Evolutionary conservation across 202 grass and related monocot species (phyloP).

Genomic region (Zizania palustris): DNA sequence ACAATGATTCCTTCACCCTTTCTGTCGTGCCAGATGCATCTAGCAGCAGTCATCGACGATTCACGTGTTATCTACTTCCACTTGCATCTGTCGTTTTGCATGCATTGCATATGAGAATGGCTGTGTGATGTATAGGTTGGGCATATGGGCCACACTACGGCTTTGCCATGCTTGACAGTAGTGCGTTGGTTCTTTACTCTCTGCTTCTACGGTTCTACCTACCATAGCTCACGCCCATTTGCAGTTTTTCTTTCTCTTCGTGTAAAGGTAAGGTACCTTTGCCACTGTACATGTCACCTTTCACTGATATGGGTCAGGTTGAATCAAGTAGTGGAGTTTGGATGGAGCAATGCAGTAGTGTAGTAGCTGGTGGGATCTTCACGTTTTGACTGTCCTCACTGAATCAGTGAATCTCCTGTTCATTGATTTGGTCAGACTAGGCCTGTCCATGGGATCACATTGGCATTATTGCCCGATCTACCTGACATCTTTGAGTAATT

Average conservation of each 20-base stretch:
- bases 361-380: conserved; percentile 34
- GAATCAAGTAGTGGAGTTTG: conserved; percentile 32
- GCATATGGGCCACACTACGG: conserved; percentile 31
- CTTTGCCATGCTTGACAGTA: conserved; percentile 26
- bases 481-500: conserved; percentile 10
- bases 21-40: conserved; percentile 8
- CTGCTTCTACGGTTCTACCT: conserved; percentile 16
- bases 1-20: conserved; percentile 37
- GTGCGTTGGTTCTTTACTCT: conserved; percentile 38
- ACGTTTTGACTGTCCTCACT: conserved; percentile 30
- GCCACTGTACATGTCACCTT: conserved; percentile 27
- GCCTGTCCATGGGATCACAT: conserved; percentile 21
- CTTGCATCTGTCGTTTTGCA: conserved; percentile 38
- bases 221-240: conserved; percentile 20
- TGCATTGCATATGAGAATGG: conserved; percentile 25
- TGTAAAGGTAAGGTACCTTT: conserved; percentile 27
- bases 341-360: not conserved
- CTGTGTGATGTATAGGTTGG: conserved; percentile 19
- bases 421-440: conserved; percentile 41
- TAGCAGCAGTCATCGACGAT: conserved; percentile 21
- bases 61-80: conserved; percentile 52
- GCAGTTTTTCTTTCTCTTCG: conserved; percentile 13
- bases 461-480: conserved; percentile 25
- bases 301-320: conserved; percentile 32
- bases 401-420: conserved; percentile 50